Evolutionary conservation across 345 rosid genomes (phyloP).

Genomic region (Salix exigua): DNA sequence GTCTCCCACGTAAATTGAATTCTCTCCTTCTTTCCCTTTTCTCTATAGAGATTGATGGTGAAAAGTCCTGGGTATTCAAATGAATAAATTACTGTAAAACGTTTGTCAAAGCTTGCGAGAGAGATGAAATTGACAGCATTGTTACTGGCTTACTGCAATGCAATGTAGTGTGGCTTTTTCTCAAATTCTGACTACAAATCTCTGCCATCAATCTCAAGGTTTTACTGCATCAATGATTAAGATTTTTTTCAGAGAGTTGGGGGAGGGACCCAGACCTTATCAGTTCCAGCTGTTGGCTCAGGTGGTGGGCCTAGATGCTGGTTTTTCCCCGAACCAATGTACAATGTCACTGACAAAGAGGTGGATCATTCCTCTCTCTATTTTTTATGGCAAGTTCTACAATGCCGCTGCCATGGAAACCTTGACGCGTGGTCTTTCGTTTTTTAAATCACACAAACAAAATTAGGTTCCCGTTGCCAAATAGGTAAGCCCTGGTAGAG

Average conservation of each 20-base stretch:
- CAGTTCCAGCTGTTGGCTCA: slow-evolving; percentile 70
- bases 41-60: background rate
- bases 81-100: slow-evolving; percentile 4
- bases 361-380: slow-evolving; percentile 25
- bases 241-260: slow-evolving; percentile 12
- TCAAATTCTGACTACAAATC: slow-evolving; percentile 18
- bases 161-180: background rate
- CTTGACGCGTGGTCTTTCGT: background rate
- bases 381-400: background rate
- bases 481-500: background rate
- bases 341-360: slow-evolving; percentile 73
- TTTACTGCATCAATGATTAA: slow-evolving; percentile 53
- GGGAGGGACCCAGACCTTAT: slow-evolving; percentile 43
- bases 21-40: background rate
- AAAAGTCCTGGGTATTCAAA: background rate
- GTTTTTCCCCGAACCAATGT: slow-evolving; percentile 59
- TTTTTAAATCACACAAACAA: background rate
- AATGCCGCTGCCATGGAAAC: background rate
- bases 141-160: slow-evolving; percentile 21
- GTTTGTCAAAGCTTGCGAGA: slow-evolving; percentile 9
- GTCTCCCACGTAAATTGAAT: slow-evolving; percentile 36
- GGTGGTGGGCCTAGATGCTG: slow-evolving; percentile 57
- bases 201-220: slow-evolving; percentile 36
- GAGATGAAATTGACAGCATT: slow-evolving; percentile 30
- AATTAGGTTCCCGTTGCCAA: background rate